Conservation (phyloP, 2,329 filamentous ascomycete species). For the Nigrospora sphaerica region DNA sequence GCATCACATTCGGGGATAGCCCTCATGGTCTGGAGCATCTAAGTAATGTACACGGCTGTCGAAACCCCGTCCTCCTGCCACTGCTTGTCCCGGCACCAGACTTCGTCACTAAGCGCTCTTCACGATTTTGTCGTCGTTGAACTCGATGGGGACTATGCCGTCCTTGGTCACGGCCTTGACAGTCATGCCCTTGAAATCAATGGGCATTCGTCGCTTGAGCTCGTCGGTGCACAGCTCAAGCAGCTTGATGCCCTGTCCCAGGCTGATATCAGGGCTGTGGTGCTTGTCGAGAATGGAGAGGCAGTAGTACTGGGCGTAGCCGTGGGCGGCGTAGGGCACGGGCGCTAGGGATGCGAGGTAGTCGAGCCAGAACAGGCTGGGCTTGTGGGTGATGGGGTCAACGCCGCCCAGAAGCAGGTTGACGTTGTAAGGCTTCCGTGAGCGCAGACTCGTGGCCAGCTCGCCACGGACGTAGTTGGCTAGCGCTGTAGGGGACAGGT, state of each 20-base stretch:
- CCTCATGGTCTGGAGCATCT: neutral
- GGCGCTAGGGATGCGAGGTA: conserved; percentile 86
- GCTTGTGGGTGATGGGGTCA: conserved; percentile 85
- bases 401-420: conserved; percentile 93
- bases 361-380: conserved; percentile 93
- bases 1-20: conserved; percentile 1
- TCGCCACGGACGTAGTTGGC: conserved; percentile 92
- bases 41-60: conserved; percentile 24
- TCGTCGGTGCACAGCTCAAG: conserved; percentile 94
- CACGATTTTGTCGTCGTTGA: conserved; percentile 72
- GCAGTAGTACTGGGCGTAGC: conserved; percentile 99
- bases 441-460: conserved; percentile 83
- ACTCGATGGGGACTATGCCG: conserved; percentile 77
- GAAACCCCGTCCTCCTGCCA: neutral
- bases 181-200: conserved; percentile 95
- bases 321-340: conserved; percentile 92
- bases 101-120: conserved; percentile 42
- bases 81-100: neutral
- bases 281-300: conserved; percentile 97
- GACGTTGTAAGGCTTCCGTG: conserved; percentile 90
- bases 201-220: conserved; percentile 90
- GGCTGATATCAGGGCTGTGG: conserved; percentile 87
- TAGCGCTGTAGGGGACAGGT: conserved; percentile 82
- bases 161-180: conserved; percentile 96
- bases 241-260: conserved; percentile 86